Evolutionary conservation across 1,139 yeast genomes (phyloP).

Genomic region (Suhomyces bokatorum): DNA sequence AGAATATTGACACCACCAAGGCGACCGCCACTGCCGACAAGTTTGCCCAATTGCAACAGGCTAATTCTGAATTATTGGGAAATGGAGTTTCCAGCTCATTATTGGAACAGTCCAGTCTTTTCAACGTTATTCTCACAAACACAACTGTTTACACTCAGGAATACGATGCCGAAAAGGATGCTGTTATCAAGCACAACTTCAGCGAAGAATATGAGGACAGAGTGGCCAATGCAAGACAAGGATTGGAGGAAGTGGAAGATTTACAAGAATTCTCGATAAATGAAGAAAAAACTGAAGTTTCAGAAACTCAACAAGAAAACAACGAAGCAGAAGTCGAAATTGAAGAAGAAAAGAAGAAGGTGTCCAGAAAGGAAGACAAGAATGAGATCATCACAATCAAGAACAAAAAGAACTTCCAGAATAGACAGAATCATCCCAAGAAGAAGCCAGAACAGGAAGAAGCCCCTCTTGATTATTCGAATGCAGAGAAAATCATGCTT

Average conservation of each 20-base stretch:
- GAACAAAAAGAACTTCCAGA: conserved; percentile 26
- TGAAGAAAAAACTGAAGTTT: conserved; percentile 1
- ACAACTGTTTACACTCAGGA: conserved; percentile 21
- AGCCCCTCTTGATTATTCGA: conserved; percentile 45
- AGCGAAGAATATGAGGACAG: conserved; percentile 20
- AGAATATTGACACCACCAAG: conserved; percentile 8
- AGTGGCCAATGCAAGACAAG: conserved; percentile 18
- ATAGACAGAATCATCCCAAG: conserved; percentile 13
- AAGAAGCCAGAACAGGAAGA: conserved; percentile 10
- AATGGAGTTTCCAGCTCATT: conserved; percentile 7
- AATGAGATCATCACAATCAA: conserved; percentile 60
- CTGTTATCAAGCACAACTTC: conserved; percentile 22
- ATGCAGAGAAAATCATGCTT: conserved; percentile 49
- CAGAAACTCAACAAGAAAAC: conserved; percentile 8
- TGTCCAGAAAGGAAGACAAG: conserved; percentile 21
- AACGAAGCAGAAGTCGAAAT: conserved; percentile 4
- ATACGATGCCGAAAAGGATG: conserved; percentile 18
- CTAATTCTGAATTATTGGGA: conserved; percentile 8
- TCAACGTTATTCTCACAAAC: conserved; percentile 10
- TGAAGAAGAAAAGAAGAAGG: neutral
- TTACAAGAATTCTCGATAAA: neutral
- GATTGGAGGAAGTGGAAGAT: conserved; percentile 19
- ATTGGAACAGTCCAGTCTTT: conserved; percentile 19
- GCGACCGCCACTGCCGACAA: conserved; percentile 16
- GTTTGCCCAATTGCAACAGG: conserved; percentile 15